Evolutionary conservation across 1,139 yeast genomes (phyloP).

Genomic region (Spathaspora sp.): DNA sequence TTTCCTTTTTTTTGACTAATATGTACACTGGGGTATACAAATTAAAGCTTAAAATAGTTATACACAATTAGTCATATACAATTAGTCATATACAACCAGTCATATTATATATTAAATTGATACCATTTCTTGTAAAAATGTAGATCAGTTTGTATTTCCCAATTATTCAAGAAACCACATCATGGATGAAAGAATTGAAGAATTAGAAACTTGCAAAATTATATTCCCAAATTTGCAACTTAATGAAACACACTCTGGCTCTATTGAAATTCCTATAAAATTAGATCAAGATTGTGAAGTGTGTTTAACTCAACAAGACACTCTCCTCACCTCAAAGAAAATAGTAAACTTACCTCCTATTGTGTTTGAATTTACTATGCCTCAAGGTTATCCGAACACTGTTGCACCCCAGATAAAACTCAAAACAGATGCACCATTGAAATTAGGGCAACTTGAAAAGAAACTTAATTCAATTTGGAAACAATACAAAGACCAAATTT

Average conservation of each 20-base stretch:
- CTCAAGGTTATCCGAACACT: conserved; percentile 26
- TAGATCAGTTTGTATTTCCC: too few relatives aligned
- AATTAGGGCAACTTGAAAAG: conserved; percentile 14
- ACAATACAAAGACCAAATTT: conserved; percentile 38
- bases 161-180: not conserved
- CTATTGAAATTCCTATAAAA: conserved; percentile 26
- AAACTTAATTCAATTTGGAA: conserved; percentile 35
- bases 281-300: conserved; percentile 14
- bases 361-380: conserved; percentile 26
- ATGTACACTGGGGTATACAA: too few relatives aligned
- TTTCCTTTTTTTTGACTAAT: too few relatives aligned
- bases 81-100: too few relatives aligned
- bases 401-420: conserved; percentile 28
- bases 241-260: conserved; percentile 18
- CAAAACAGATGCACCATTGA: conserved; percentile 20
- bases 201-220: conserved; percentile 45
- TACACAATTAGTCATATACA: too few relatives aligned
- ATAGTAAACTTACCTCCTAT: conserved; percentile 30
- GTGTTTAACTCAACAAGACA: not conserved
- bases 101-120: too few relatives aligned
- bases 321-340: conserved; percentile 2
- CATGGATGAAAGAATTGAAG: conserved; percentile 26
- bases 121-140: too few relatives aligned
- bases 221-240: conserved; percentile 46
- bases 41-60: too few relatives aligned